These are phyloP conservation scores for Golubevia sp. DNA, from an alignment of 1,284 basidiomycete genomes.

Conservation along the genomic window DNA sequence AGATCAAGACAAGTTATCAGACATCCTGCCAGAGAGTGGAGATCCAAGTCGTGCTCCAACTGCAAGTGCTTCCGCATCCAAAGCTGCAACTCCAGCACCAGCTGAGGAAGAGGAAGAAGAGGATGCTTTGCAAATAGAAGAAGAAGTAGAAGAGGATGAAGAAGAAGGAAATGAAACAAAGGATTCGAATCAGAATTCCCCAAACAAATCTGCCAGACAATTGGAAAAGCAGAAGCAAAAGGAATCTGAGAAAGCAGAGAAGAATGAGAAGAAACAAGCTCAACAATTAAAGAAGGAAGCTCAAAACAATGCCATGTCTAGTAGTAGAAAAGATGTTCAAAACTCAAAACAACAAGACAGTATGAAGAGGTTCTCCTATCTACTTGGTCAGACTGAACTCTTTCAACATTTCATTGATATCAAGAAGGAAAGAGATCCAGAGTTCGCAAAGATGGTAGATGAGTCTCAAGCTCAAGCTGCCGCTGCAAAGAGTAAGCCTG, in stretches of 20 bases:
- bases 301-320: neutral
- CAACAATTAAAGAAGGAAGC: slow-evolving; percentile 3
- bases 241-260: slow-evolving; percentile 30
- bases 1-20: slow-evolving; percentile 49
- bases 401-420: slow-evolving; percentile 62
- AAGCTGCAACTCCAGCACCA: slow-evolving; percentile 21
- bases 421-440: slow-evolving; percentile 79
- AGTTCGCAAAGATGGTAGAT: slow-evolving; percentile 87
- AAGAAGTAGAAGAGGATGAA: slow-evolving; percentile 12
- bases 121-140: slow-evolving; percentile 7
- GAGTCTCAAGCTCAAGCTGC: slow-evolving; percentile 38
- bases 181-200: slow-evolving; percentile 19
- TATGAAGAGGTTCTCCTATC: slow-evolving; percentile 55
- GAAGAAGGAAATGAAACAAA: slow-evolving; percentile 17
- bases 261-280: slow-evolving; percentile 29
- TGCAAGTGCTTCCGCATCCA: slow-evolving; percentile 27
- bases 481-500: slow-evolving; percentile 8
- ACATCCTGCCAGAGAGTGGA: slow-evolving; percentile 36
- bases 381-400: slow-evolving; percentile 59
- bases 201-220: slow-evolving; percentile 39
- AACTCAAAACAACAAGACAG: slow-evolving; percentile 63
- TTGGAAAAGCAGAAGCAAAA: slow-evolving; percentile 44
- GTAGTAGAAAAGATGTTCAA: neutral
- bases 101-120: slow-evolving; percentile 1
- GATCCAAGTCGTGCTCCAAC: slow-evolving; percentile 36